phyloP scores from a whole-genome alignment of 106 monocot species.

The Allium sativum region DNA sequence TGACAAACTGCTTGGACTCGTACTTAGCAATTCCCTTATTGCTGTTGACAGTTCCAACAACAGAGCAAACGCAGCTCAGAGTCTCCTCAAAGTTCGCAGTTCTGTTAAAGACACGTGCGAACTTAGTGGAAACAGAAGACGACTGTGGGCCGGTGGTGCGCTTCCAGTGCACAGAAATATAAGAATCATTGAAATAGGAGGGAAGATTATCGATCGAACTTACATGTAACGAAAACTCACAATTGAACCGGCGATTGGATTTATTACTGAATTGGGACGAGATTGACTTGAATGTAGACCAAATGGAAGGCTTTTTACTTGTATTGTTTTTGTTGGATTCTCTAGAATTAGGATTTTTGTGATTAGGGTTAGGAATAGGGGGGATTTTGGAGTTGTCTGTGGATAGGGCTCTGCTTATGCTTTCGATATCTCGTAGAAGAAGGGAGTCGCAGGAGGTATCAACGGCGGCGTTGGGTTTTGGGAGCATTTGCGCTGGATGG shows the following conservation, averaged over 20 bases:
- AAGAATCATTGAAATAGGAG: slow-evolving; percentile 18
- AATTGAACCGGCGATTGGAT: slow-evolving; percentile 56
- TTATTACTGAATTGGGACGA: slow-evolving; percentile 8
- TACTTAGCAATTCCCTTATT: slow-evolving; percentile 54
- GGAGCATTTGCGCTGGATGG: not conserved
- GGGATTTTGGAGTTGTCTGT: slow-evolving; percentile 17
- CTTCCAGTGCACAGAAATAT: slow-evolving; percentile 47
- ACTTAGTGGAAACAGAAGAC: slow-evolving; percentile 24
- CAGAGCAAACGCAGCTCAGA: slow-evolving; percentile 45
- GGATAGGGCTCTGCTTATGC: slow-evolving; percentile 63
- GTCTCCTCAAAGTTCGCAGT: slow-evolving; percentile 60
- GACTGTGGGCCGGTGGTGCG: slow-evolving; percentile 26
- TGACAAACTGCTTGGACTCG: slow-evolving; percentile 50
- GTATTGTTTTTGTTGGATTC: slow-evolving; percentile 10
- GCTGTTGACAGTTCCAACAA: slow-evolving; percentile 30
- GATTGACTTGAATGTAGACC: slow-evolving; percentile 33
- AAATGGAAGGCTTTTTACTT: slow-evolving; percentile 14
- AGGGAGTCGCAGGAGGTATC: slow-evolving; percentile 7
- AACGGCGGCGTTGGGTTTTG: not conserved
- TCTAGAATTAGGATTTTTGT: not conserved
- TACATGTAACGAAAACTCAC: slow-evolving; percentile 67
- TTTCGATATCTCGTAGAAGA: slow-evolving; percentile 67
- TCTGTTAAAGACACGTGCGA: slow-evolving; percentile 29
- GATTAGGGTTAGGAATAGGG: slow-evolving; percentile 13
- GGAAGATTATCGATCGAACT: slow-evolving; percentile 59